Conservation (phyloP, 179 eudicot species). For the Amaranthus tricolor region DNA sequence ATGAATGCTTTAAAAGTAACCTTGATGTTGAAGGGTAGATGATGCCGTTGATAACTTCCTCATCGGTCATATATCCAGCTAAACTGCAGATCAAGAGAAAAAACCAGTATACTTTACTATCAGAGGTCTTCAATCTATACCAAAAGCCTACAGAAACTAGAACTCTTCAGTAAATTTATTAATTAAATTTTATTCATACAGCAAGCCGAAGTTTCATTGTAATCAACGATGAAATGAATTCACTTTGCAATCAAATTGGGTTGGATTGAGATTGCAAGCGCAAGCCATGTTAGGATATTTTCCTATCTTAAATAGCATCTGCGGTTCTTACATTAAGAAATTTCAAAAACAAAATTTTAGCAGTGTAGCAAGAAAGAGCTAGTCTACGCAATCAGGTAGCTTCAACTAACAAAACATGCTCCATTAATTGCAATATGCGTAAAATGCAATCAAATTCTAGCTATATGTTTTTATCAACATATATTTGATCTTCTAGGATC, state of each 20-base stretch:
- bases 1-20: conserved; percentile 21
- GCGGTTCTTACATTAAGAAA: neutral
- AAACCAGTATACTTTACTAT: neutral
- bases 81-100: conserved; percentile 45
- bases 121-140: neutral
- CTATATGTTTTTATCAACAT: neutral
- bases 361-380: neutral
- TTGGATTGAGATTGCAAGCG: neutral
- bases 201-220: neutral
- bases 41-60: conserved; percentile 76
- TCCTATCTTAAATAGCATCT: neutral
- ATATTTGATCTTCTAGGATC: neutral
- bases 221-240: neutral
- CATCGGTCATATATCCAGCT: conserved; percentile 90
- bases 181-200: neutral
- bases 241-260: neutral
- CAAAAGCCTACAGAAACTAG: neutral
- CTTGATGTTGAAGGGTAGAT: conserved; percentile 91
- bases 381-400: neutral
- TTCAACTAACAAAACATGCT: conserved; percentile 4
- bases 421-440: neutral
- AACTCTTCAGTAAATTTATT: neutral
- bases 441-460: neutral
- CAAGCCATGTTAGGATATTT: neutral
- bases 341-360: neutral